Evolutionary conservation across 345 rosid species (phyloP), one percentile per base, ranked within the genome.

Genomic region (Eucalyptus paniculata): DNA sequence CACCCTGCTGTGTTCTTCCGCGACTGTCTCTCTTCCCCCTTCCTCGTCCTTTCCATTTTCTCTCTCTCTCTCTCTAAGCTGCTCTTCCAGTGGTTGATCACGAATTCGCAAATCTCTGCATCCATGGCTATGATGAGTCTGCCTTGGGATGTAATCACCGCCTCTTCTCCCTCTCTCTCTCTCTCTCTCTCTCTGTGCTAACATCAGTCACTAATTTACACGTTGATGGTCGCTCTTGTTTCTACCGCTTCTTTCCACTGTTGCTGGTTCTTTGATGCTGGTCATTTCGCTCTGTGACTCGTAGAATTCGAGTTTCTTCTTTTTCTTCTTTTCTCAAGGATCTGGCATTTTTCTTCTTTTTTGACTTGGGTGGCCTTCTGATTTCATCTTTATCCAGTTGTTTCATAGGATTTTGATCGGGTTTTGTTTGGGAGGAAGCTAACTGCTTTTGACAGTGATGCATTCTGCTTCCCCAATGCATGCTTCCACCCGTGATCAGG

Each of bases 331-430:
- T 51, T 51, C 77, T 72, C 2, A 34, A 72, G 82, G 24, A 34
- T 34, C 18, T 18, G 40, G 44, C n/a, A 1, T 16, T 45, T 12
- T n/a, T 18, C 44, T 34, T 69, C 81, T 58, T 45, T 45, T 53
- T 90, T 54, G 62, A 37, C 23, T 9, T 26, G 86, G 42, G 60
- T 88, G 87, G 85, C 89, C 82, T 88, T 65, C 77, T 81, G 58
- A 89, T 92, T 90, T 87, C 90, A 88, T 15, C 82, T 89, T 87
- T 53, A 53, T 53, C 58, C 91, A 45, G 21, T 87, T 91, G 45
- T 86, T 87, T 86, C 60, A 56, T 92, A 90, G 44, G 92, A 91
- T 92, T 92, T 89, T 89, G 87, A 89, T 47, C 85, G 82, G 62
- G 89, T 86, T 44, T 90, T 32, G 86, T 80, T 77, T 89, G 90